Conservation (phyloP, 2,329 filamentous ascomycete genomes). For the Coniochaeta sp. region DNA sequence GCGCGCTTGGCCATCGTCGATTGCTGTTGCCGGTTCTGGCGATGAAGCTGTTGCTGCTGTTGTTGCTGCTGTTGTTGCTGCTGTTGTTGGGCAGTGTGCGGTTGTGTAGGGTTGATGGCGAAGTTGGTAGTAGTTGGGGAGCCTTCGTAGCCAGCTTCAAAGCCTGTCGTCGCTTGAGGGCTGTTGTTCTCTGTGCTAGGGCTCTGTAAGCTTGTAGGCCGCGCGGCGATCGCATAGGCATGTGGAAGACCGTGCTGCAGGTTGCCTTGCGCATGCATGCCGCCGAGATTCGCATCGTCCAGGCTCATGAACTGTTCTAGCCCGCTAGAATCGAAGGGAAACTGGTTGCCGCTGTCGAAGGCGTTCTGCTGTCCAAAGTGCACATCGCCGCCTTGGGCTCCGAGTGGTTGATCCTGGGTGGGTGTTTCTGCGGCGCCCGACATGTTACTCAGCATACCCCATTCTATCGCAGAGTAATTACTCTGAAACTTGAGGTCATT, state of each 20-base stretch:
- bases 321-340: slow-evolving; percentile 43
- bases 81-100: not conserved
- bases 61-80: slow-evolving; percentile 14
- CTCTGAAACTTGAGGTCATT: slow-evolving; percentile 93
- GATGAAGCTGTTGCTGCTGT: slow-evolving; percentile 17
- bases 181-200: slow-evolving; percentile 60
- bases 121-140: slow-evolving; percentile 39
- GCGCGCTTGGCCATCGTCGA: slow-evolving; percentile 30
- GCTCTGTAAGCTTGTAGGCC: slow-evolving; percentile 55
- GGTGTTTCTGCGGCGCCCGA: slow-evolving; percentile 79
- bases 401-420: slow-evolving; percentile 53
- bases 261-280: slow-evolving; percentile 48
- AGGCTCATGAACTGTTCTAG: slow-evolving; percentile 46
- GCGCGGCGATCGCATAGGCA: slow-evolving; percentile 57
- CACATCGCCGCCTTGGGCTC: slow-evolving; percentile 31
- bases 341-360: slow-evolving; percentile 45
- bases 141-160: slow-evolving; percentile 48
- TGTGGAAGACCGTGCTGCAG: slow-evolving; percentile 57
- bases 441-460: slow-evolving; percentile 95
- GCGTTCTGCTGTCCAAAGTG: slow-evolving; percentile 37
- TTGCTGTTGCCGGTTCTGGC: slow-evolving; percentile 39
- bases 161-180: slow-evolving; percentile 46
- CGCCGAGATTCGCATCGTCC: slow-evolving; percentile 39
- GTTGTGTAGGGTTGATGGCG: too few relatives aligned
- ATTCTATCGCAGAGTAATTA: slow-evolving; percentile 91